Percentiles rank a stretch among this genome's conserved stretches.
These are phyloP conservation scores for Fusarium newnesense DNA, from an alignment of 2,329 filamentous ascomycete species.

Conservation along the genomic window DNA sequence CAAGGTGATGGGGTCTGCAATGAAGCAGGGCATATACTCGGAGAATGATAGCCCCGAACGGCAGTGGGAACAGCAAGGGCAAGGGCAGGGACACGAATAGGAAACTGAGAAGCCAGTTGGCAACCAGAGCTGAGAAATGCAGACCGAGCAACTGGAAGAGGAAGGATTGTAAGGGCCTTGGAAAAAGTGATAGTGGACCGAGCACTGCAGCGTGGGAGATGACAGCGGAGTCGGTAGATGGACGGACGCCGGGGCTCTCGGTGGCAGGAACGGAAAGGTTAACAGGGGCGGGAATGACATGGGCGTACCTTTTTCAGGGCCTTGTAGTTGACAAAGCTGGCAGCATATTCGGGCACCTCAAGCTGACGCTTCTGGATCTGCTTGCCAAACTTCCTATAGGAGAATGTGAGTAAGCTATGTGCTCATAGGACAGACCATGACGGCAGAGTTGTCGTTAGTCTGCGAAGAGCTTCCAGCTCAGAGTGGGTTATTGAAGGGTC, in stretches of 20 bases:
- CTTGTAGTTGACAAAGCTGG: slow-evolving; percentile 99
- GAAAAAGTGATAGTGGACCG: slow-evolving; percentile 29
- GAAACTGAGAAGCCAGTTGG: slow-evolving; percentile 9
- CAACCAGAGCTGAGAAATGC: slow-evolving; percentile 7
- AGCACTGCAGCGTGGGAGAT: slow-evolving; percentile 31
- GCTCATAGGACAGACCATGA: neutral
- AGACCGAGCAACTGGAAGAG: slow-evolving; percentile 9
- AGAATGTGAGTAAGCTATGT: slow-evolving; percentile 22
- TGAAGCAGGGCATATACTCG: slow-evolving; percentile 18
- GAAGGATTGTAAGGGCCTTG: slow-evolving; percentile 8
- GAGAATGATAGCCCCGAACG: neutral
- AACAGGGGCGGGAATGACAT: slow-evolving; percentile 29
- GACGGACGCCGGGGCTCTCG: slow-evolving; percentile 26
- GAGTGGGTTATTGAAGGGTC: slow-evolving; percentile 7
- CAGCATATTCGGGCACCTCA: slow-evolving; percentile 98
- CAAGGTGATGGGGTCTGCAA: slow-evolving; percentile 26
- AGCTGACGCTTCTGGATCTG: slow-evolving; percentile 99
- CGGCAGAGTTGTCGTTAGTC: neutral
- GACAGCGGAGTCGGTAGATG: slow-evolving; percentile 37
- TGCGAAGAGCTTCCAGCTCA: neutral
- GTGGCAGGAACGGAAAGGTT: slow-evolving; percentile 34
- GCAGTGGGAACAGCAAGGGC: slow-evolving; percentile 6
- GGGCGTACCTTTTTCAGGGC: slow-evolving; percentile 90
- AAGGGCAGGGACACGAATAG: slow-evolving; percentile 9
- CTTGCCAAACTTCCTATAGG: slow-evolving; percentile 96